Conservation (phyloP, 495 filamentous ascomycete species). For the Podospora pseudoanserina region DNA sequence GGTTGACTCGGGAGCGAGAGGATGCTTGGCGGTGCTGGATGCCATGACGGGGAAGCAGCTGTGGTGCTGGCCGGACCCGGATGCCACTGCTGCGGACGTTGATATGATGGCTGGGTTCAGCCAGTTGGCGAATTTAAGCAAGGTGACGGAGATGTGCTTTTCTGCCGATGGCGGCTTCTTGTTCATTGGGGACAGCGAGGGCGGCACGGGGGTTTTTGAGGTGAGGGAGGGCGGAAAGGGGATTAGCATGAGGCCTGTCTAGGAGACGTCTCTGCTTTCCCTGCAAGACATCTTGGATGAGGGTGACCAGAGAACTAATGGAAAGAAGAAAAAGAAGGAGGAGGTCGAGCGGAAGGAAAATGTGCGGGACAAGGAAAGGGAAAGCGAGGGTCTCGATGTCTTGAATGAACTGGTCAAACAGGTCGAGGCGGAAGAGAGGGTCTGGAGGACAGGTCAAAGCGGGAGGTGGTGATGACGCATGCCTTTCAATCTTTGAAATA, state of each 20-base stretch:
- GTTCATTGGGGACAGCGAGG: conserved; percentile 31
- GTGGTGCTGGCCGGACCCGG: conserved; percentile 38
- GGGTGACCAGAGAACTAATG: neutral
- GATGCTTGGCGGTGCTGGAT: conserved; percentile 31
- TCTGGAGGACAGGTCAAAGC: neutral
- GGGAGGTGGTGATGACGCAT: neutral
- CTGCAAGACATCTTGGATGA: neutral
- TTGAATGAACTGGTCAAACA: neutral
- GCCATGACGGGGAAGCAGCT: conserved; percentile 31
- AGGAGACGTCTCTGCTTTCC: neutral
- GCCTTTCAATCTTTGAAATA: neutral
- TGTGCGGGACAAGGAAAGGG: no score
- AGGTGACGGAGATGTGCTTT: conserved; percentile 33
- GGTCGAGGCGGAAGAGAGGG: neutral
- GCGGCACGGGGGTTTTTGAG: conserved; percentile 31
- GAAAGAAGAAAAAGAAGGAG: neutral
- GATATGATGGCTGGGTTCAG: conserved; percentile 24
- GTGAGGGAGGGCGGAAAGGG: conserved; percentile 24
- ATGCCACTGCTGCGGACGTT: conserved; percentile 18
- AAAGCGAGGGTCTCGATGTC: neutral
- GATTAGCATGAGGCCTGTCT: neutral
- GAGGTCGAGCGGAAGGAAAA: neutral
- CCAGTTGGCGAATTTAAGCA: conserved; percentile 26
- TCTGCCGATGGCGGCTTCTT: conserved; percentile 33
- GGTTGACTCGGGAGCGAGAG: conserved; percentile 29